phyloP scores from a whole-genome alignment of 371 early-diverging fungal species.

The Circinella umbellata region DNA sequence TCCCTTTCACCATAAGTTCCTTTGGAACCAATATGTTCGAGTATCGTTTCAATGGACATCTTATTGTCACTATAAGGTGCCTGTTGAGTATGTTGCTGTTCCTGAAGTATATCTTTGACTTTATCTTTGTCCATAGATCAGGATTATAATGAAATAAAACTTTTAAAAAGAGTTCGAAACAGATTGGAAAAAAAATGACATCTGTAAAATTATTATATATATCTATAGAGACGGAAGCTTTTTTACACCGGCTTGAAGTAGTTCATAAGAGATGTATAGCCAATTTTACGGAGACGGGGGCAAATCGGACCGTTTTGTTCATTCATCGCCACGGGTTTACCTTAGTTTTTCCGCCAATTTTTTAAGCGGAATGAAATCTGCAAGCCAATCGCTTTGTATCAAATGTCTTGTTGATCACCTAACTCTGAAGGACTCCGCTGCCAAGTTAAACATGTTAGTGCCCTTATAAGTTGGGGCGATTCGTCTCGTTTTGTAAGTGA shows the following conservation, averaged over 20 bases:
- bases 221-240: conserved; percentile 1
- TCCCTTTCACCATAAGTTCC: conserved; percentile 24
- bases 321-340: too few species aligned
- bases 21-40: conserved; percentile 1
- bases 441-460: too few species aligned
- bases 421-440: too few species aligned
- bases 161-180: neutral
- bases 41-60: neutral
- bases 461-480: too few species aligned
- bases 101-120: neutral
- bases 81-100: neutral
- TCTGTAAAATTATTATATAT: neutral
- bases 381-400: too few species aligned
- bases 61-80: neutral
- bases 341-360: too few species aligned
- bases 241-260: conserved; percentile 4
- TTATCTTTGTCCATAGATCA: conserved; percentile 3
- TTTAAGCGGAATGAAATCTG: too few species aligned
- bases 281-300: neutral
- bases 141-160: too few species aligned
- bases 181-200: neutral
- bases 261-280: neutral
- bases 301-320: conserved; percentile 3
- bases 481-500: too few species aligned
- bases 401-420: too few species aligned